Percentiles rank a stretch among this genome's conserved stretches.
Evolutionary conservation across 345 rosid genomes (phyloP).

Genomic region (Citrus mangshanensis): DNA sequence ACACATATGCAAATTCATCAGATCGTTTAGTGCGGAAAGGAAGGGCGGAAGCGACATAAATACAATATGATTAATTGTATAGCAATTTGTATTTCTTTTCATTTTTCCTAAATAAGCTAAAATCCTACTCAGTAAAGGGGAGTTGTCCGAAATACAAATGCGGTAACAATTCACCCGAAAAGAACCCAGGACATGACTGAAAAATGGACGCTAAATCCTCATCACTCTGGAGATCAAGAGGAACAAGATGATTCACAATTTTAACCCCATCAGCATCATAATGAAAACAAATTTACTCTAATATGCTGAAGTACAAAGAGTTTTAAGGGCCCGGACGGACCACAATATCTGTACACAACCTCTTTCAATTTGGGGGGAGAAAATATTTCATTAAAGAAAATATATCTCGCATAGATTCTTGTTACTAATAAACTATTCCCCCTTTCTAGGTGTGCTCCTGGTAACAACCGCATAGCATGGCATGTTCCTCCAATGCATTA

Average conservation of each 20-base stretch:
- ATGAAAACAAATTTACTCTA: neutral
- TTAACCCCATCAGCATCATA: neutral
- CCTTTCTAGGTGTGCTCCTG: conserved; percentile 19
- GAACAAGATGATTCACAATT: neutral
- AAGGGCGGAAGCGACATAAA: no score
- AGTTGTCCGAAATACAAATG: neutral
- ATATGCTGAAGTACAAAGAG: neutral
- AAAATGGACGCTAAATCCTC: no score
- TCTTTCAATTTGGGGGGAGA: neutral
- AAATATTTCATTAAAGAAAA: neutral
- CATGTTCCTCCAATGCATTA: conserved; percentile 8
- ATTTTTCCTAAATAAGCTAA: neutral
- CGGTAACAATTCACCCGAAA: neutral
- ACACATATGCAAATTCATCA: no score
- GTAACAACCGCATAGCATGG: neutral
- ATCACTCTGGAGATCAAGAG: no score
- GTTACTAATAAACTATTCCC: conserved; percentile 16
- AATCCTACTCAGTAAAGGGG: neutral
- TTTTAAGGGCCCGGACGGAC: neutral
- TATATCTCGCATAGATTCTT: neutral
- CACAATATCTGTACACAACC: conserved; percentile 4
- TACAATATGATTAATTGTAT: no score
- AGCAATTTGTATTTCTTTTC: neutral
- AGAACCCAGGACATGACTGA: neutral
- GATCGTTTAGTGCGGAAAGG: no score